A percentile compares a stretch with the other conserved stretches of the same genome.
Evolutionary conservation across 1,284 basidiomycete species (phyloP).

Genomic region (Boletus smithii): DNA sequence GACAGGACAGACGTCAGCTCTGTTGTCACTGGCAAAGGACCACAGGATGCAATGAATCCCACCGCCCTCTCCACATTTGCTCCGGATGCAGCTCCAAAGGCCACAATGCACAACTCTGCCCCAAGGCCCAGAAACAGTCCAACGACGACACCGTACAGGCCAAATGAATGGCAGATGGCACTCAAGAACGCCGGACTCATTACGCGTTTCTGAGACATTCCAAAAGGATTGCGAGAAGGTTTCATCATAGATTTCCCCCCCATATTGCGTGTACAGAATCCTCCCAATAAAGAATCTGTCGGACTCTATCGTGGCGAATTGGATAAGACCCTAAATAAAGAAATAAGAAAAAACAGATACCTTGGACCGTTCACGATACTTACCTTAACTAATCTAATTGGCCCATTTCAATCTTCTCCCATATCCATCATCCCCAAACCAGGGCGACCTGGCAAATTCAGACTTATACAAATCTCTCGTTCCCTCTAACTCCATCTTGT

Average conservation of each 20-base stretch:
- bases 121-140: background rate
- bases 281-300: background rate
- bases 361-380: background rate
- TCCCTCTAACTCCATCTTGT: too few species aligned
- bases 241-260: background rate
- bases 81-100: slow-evolving; percentile 20
- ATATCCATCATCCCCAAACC: slow-evolving; percentile 4
- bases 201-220: too few species aligned
- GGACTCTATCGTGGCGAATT: background rate
- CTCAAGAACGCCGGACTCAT: background rate
- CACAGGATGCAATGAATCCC: background rate
- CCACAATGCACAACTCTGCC: slow-evolving; percentile 29
- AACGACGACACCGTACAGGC: slow-evolving; percentile 24
- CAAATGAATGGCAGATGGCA: slow-evolving; percentile 19
- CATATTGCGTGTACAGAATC: background rate
- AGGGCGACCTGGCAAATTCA: background rate
- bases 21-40: slow-evolving; percentile 1
- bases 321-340: slow-evolving; percentile 1
- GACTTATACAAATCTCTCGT: slow-evolving; percentile 7
- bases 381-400: background rate
- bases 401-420: slow-evolving; percentile 6
- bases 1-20: background rate
- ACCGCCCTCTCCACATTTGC: slow-evolving; percentile 14
- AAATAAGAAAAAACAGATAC: slow-evolving; percentile 6
- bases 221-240: background rate